A percentile compares a stretch with the other conserved stretches of the same genome.
phyloP scores from a whole-genome alignment of 1,284 basidiomycete genomes.

The Pyrrhoderma noxium region DNA sequence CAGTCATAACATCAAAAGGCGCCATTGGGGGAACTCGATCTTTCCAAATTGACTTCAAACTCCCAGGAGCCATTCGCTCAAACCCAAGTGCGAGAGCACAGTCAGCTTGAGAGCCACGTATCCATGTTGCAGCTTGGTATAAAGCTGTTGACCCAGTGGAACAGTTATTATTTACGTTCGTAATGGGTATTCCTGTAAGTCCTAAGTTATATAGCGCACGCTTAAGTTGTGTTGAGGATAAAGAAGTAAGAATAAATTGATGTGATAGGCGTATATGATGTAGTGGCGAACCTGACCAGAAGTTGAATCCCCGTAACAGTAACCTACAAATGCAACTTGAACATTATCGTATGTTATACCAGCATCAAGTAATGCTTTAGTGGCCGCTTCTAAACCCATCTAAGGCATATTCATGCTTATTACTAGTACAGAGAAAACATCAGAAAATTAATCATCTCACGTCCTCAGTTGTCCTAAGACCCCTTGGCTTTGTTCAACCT shows the following conservation, averaged over 20 bases:
- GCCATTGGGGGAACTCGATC: conserved; percentile 59
- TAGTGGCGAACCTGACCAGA: conserved; percentile 56
- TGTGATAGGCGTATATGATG: no score
- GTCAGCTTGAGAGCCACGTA: conserved; percentile 65
- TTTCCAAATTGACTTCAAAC: conserved; percentile 61
- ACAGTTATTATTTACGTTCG: conserved; percentile 85
- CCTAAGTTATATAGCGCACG: conserved; percentile 82
- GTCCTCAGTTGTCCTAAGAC: conserved; percentile 56
- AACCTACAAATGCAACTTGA: conserved; percentile 74
- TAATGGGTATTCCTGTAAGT: conserved; percentile 78
- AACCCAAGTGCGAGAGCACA: conserved; percentile 82
- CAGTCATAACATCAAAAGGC: conserved; percentile 37
- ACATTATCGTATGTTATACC: conserved; percentile 72
- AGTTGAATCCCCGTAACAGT: conserved; percentile 75
- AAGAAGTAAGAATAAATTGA: not conserved
- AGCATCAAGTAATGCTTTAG: conserved; percentile 80
- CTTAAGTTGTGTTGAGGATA: conserved; percentile 26
- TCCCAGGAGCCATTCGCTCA: conserved; percentile 80
- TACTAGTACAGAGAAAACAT: not conserved
- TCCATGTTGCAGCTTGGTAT: conserved; percentile 58
- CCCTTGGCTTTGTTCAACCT: conserved; percentile 45
- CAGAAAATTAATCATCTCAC: conserved; percentile 31
- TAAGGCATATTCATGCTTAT: conserved; percentile 22
- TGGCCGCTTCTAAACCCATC: conserved; percentile 79
- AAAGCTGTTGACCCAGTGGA: conserved; percentile 73